Evolutionary conservation across 2,329 filamentous ascomycete genomes (phyloP), one percentile per base, ranked within the genome.

Genomic region (Periconia sp.): DNA sequence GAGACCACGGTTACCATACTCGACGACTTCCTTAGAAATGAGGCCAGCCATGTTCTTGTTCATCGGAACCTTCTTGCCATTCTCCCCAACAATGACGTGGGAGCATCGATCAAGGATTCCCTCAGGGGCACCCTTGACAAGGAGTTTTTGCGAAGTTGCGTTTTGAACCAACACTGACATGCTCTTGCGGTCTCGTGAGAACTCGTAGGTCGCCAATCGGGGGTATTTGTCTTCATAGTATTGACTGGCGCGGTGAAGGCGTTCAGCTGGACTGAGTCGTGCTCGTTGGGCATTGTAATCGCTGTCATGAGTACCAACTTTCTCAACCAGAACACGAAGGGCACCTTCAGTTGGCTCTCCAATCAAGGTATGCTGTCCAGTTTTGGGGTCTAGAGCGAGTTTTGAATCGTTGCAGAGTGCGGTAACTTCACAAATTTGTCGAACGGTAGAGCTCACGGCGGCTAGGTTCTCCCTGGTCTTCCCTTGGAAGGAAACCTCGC

Each of bases 291-390:
- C 64, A 66, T 88, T 87, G 59, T 76, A 66, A 5, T 73, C 65
- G 6, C 81, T 78, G 39, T 92, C 84, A 46, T 86, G 84, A 21
- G 92, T 94, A 32, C 94, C 94, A 66, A 97, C 82, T 77, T 99
- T 99, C 74, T 99, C 94, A 34, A 89, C 90, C 54, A 99, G 75
- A 38, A 92, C 90, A 59, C 92, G 85, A 38, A 99, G 79, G 17
- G 92, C 92, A 48, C 92, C 95, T 75, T 99, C 94, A 4, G 94
- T 99, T 13, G 94, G 89, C 71, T 99, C 94, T 50, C 94, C 94
- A 53, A 99, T 84, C 61, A 85, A 95, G 55, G 84, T 86, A 71
- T 88, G 96, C 10, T 81, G 80, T 25, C 82, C 83, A 36, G 81
- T 84, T 63, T 89, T 88, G 12, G 83, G 65, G 70, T 99, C 94